Percentiles rank a stretch among this genome's conserved stretches.
These are phyloP conservation scores for Chlorella sp. DNA, from an alignment of 139 green algal genomes.

Conservation along the genomic window DNA sequence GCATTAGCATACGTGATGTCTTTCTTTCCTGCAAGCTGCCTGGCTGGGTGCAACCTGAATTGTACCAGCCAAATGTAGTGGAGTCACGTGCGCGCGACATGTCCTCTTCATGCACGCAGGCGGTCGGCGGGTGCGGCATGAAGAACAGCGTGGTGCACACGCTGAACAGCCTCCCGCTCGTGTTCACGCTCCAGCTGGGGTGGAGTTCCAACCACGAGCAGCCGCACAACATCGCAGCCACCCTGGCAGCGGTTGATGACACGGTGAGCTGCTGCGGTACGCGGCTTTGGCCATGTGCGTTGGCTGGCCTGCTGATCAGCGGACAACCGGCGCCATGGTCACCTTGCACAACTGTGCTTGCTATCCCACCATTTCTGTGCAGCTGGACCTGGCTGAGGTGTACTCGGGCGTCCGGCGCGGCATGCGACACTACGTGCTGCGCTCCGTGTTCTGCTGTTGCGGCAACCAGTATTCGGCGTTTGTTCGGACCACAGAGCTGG, in stretches of 20 bases:
- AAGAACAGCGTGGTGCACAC: not conserved
- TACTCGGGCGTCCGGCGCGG: not conserved
- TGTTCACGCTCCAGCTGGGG: conserved; percentile 73
- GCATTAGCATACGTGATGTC: too few relatives aligned
- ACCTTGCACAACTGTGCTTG: not conserved
- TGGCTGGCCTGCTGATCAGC: too few relatives aligned
- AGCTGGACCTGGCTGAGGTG: not conserved
- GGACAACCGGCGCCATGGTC: too few relatives aligned
- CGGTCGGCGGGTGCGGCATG: not conserved
- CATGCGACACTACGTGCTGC: conserved; percentile 55
- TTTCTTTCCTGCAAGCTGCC: too few relatives aligned
- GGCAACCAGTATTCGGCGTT: conserved; percentile 88
- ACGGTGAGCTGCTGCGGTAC: not conserved
- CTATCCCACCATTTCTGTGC: not conserved
- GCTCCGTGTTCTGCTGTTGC: conserved; percentile 86
- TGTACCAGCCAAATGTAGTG: too few relatives aligned
- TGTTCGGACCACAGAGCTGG: conserved; percentile 49
- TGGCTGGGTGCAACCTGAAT: too few relatives aligned
- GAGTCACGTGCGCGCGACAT: too few relatives aligned
- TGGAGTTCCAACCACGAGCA: conserved; percentile 62
- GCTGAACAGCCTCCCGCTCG: conserved; percentile 22
- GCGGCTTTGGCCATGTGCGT: too few relatives aligned
- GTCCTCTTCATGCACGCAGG: not conserved
- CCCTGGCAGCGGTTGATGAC: conserved; percentile 36
- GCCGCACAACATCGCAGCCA: conserved; percentile 43